Conservation (phyloP, 2,329 filamentous ascomycete species). For the Arachnomyces sp. region DNA sequence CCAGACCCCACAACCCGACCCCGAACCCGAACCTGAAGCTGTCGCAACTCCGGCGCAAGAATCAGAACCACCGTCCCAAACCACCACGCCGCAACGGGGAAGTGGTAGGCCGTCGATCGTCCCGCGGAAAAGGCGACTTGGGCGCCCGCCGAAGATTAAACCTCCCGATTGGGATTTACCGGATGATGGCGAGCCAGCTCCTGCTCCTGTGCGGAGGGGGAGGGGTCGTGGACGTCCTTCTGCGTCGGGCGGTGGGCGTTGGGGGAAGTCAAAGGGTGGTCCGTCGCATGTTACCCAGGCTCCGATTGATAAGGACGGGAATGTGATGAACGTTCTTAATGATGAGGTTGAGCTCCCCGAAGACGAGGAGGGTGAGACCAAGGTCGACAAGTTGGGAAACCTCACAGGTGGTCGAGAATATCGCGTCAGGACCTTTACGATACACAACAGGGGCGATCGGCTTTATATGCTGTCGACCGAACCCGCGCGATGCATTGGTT, state of each 20-base stretch:
- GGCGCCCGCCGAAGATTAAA: constrained; percentile 75
- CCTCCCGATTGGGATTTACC: constrained; percentile 66
- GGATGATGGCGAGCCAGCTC: constrained; percentile 42
- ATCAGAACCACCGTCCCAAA: constrained; percentile 37
- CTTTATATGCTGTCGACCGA: constrained; percentile 99
- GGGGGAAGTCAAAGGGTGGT: constrained; percentile 64
- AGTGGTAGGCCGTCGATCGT: constrained; percentile 47
- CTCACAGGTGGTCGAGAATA: constrained; percentile 82
- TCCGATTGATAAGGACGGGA: constrained; percentile 87
- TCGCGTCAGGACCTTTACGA: constrained; percentile 88
- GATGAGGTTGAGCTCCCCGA: constrained; percentile 87
- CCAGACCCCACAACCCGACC: constrained; percentile 5
- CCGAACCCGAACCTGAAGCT: constrained; percentile 18
- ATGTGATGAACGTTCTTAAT: constrained; percentile 77
- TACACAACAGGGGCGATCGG: constrained; percentile 70
- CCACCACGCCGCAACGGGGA: constrained; percentile 42
- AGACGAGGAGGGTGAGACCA: constrained; percentile 79
- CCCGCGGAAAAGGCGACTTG: constrained; percentile 63
- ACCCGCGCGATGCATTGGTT: constrained; percentile 90
- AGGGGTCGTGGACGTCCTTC: constrained; percentile 53
- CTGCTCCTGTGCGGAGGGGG: constrained; percentile 46
- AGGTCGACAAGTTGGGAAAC: constrained; percentile 83
- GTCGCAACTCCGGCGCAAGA: constrained; percentile 31
- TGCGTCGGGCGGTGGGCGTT: constrained; percentile 47
- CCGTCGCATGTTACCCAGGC: constrained; percentile 72